phyloP scores from a whole-genome alignment of 2,329 filamentous ascomycete species.

The Cladobotryum mycophilum region DNA sequence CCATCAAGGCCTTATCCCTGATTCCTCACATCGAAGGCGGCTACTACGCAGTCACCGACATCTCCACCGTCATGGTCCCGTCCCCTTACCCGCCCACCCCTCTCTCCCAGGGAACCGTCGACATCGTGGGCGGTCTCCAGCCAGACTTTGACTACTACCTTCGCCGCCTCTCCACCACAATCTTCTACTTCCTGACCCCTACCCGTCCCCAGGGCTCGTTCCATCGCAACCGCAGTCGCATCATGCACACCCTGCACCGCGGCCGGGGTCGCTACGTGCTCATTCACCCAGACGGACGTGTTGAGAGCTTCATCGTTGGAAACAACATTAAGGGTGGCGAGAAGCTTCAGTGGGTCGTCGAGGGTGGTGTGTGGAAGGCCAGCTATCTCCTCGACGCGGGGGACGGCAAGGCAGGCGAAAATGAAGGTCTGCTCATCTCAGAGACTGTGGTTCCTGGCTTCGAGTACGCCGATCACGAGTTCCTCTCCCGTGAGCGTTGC shows the following conservation, averaged over 20 bases:
- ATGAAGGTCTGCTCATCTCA: conserved; percentile 54
- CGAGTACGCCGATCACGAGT: conserved; percentile 61
- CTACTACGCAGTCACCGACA: conserved; percentile 58
- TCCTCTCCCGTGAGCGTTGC: conserved; percentile 48
- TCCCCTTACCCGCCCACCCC: conserved; percentile 35
- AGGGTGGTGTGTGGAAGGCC: conserved; percentile 61
- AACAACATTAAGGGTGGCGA: conserved; percentile 51
- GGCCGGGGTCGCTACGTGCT: conserved; percentile 59
- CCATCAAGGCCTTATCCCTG: conserved; percentile 29
- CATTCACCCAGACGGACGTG: conserved; percentile 49
- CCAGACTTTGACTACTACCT: conserved; percentile 33
- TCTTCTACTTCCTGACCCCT: conserved; percentile 59
- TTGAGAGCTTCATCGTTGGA: conserved; percentile 62
- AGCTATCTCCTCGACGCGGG: conserved; percentile 48
- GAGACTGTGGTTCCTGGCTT: conserved; percentile 65
- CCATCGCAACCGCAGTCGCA: conserved; percentile 56
- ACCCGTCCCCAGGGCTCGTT: conserved; percentile 50
- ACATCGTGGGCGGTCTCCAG: conserved; percentile 26
- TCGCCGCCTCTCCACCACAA: conserved; percentile 53
- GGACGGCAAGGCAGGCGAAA: conserved; percentile 26
- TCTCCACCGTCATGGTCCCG: conserved; percentile 42
- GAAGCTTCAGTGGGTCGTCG: conserved; percentile 61
- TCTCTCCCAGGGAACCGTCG: conserved; percentile 30
- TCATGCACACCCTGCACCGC: conserved; percentile 58
- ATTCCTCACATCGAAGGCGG: conserved; percentile 55